phyloP scores from a whole-genome alignment of 2,329 filamentous ascomycete genomes.

The Diaporthe sp. region DNA sequence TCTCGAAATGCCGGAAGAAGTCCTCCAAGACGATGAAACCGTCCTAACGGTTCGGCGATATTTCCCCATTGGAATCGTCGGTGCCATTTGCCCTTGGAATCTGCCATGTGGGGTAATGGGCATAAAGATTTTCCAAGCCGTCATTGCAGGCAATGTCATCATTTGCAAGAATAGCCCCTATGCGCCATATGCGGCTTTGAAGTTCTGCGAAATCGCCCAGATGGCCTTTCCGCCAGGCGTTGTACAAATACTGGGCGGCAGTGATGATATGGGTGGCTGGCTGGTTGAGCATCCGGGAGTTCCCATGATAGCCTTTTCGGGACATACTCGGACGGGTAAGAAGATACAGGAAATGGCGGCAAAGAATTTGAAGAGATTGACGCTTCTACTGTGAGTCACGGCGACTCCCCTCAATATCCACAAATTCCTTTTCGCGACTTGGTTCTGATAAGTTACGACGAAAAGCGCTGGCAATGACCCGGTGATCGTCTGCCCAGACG shows the following conservation, averaged over 20 bases:
- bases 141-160: neutral
- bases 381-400: neutral
- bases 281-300: neutral
- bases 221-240: neutral
- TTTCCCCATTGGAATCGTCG: neutral
- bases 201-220: slow-evolving; percentile 2
- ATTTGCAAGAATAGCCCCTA: slow-evolving; percentile 11
- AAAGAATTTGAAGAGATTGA: slow-evolving; percentile 5
- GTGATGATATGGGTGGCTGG: slow-evolving; percentile 11
- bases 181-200: neutral
- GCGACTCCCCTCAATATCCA: no score
- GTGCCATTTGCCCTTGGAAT: slow-evolving; percentile 7
- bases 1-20: neutral
- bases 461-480: neutral
- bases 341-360: slow-evolving; percentile 11
- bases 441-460: no score
- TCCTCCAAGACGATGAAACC: neutral
- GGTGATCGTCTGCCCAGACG: neutral
- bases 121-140: slow-evolving; percentile 9
- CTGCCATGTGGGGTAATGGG: slow-evolving; percentile 2
- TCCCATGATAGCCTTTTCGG: slow-evolving; percentile 2
- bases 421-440: no score
- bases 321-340: neutral
- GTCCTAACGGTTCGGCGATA: neutral
- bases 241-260: neutral